Base-by-base conservation (phyloP, 2,329 filamentous ascomycete species). In the Apiospora aurea region DNA sequence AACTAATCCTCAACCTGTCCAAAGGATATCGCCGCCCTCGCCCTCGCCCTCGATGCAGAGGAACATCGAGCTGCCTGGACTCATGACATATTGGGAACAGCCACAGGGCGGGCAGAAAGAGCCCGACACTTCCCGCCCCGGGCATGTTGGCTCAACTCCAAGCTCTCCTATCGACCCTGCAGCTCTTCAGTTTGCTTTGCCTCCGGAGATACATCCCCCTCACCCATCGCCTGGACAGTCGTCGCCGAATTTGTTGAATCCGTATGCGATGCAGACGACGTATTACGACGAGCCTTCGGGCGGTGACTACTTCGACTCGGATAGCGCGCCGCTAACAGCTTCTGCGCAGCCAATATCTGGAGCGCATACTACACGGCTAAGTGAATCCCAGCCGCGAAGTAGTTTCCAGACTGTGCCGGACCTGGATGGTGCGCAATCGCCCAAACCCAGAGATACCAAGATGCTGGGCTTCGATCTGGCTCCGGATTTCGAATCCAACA, bases 391-490 rank as follows among this genome's bases (percentile, higher is more conserved):
- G 70, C 80, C 83, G 44, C 83, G 86, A 72, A 85, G 89, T 74
- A 90, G 90, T 74, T 89, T 90, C 72, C 87, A 89, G 78, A 89
- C 87, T 0, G 83, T 89, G 24, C 86, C 85, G 1, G 86, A 87
- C 72, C 74, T 88, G 47, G 79, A 78, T 77, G 88, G 87, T 71
- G 90, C 89, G 77, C 88, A 88, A 73, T 85, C 89, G 5, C 84
- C 86, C 14, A 82, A 84, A 51, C 77, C 81, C 18, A 83, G 85
- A 53, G 85, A 87, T 71, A 82, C 82, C 44, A 90, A 80, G 83
- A 92, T 84, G 87, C 89, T 78, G 81, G 90, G 79, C 4, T 83
- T 83, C 49, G 84, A 85, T 51, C 77, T 92, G 67, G 93, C 96
- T 81, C 85, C 87, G 67, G 89, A 88, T 7, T 81, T 86, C 71